phyloP scores from a whole-genome alignment of 2,329 filamentous ascomycete species.

The Beauveria varroae region DNA sequence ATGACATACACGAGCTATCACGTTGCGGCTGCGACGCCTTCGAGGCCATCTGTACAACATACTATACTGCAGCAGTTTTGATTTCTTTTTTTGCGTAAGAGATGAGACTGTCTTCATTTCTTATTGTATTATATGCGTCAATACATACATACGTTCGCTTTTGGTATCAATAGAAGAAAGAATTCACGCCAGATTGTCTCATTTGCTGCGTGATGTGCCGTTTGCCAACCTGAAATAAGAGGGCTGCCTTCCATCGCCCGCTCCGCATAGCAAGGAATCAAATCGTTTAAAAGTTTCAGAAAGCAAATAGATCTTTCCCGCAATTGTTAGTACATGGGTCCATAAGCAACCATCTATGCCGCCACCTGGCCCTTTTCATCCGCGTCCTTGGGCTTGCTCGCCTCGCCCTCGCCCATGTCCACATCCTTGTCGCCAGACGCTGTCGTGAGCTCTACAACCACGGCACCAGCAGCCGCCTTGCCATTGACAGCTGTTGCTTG shows the following conservation, averaged over 20 bases:
- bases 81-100: neutral
- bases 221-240: conserved; percentile 1
- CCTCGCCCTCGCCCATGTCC: conserved; percentile 22
- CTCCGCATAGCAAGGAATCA: neutral
- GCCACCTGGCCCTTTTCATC: conserved; percentile 3
- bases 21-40: too few relatives aligned
- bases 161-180: conserved; percentile 10
- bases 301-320: neutral
- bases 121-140: conserved; percentile 1
- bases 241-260: neutral
- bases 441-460: neutral
- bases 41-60: neutral
- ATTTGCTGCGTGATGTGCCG: neutral
- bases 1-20: too few relatives aligned
- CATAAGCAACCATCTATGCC: neutral
- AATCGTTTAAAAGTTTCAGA: neutral
- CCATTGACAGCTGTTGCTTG: conserved; percentile 17
- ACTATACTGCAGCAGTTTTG: neutral
- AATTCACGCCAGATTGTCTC: neutral
- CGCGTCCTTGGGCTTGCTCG: conserved; percentile 13
- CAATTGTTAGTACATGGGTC: conserved; percentile 4
- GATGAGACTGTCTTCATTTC: neutral
- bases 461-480: neutral
- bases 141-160: neutral
- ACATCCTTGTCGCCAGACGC: conserved; percentile 21